A percentile compares a stretch with the other conserved stretches of the same genome.
Conservation (phyloP, 1,284 basidiomycete genomes). For the Ganoderma meredithae region DNA sequence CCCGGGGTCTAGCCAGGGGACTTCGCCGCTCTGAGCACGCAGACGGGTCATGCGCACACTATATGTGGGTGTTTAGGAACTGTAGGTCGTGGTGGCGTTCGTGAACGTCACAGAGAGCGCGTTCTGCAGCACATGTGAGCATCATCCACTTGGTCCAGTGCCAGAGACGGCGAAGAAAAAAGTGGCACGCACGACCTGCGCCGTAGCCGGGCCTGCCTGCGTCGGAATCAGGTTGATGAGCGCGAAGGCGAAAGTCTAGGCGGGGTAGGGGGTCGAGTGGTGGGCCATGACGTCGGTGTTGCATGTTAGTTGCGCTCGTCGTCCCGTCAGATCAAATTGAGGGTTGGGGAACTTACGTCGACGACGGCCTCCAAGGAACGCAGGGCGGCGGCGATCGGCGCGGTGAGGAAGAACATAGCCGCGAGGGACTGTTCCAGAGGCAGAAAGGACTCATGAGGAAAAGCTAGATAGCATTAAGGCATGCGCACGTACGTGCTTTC, state of each 20-base stretch:
- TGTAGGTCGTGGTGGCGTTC: conserved; percentile 8
- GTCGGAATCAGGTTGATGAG: conserved; percentile 5
- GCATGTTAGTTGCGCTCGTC: not conserved
- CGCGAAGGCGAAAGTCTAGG: conserved; percentile 3
- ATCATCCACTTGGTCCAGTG: no score
- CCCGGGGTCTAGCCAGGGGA: no score
- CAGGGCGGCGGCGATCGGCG: conserved; percentile 4
- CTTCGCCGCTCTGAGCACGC: no score
- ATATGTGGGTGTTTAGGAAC: not conserved
- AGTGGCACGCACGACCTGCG: not conserved
- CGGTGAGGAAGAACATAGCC: not conserved
- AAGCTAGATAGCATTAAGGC: not conserved
- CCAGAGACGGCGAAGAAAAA: not conserved
- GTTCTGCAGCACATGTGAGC: not conserved
- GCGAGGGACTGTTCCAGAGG: not conserved
- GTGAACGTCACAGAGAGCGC: conserved; percentile 3
- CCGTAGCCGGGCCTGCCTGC: not conserved
- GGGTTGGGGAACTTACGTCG: not conserved
- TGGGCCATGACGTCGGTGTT: no score
- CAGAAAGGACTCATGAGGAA: not conserved
- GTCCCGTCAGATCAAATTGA: no score
- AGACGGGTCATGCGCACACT: no score
- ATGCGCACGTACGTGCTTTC: not conserved
- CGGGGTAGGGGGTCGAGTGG: no score
- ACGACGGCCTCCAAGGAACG: not conserved